phyloP scores from a whole-genome alignment of 345 rosid genomes.

The Triadica sebifera region DNA sequence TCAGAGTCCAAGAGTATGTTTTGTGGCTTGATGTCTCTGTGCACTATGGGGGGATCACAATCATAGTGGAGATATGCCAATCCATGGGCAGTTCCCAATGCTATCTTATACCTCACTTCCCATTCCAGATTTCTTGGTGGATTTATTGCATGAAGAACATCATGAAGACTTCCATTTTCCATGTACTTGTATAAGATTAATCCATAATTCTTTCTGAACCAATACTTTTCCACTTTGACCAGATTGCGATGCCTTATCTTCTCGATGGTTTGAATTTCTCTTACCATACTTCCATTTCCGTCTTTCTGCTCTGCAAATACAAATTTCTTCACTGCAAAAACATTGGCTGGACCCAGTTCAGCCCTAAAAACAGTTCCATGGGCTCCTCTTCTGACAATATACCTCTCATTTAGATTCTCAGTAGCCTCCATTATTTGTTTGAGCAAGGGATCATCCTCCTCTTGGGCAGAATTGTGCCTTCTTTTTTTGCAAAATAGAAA shows the following conservation, averaged over 20 bases:
- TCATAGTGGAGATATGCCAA: slow-evolving; percentile 79
- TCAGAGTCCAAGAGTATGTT: slow-evolving; percentile 71
- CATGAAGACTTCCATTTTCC: slow-evolving; percentile 77
- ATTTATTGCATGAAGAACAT: slow-evolving; percentile 43
- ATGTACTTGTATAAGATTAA: slow-evolving; percentile 62
- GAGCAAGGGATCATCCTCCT: slow-evolving; percentile 45
- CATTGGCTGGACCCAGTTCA: slow-evolving; percentile 37
- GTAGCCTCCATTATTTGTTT: slow-evolving; percentile 61
- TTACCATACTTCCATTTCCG: slow-evolving; percentile 49
- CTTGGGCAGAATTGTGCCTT: slow-evolving; percentile 35
- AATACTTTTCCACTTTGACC: slow-evolving; percentile 64
- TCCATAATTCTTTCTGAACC: slow-evolving; percentile 65
- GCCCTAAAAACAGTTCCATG: slow-evolving; percentile 79
- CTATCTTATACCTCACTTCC: slow-evolving; percentile 57
- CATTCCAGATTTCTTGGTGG: slow-evolving; percentile 44
- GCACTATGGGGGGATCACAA: slow-evolving; percentile 69
- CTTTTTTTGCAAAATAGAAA: slow-evolving; percentile 26
- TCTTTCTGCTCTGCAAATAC: slow-evolving; percentile 41
- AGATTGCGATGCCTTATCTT: slow-evolving; percentile 69
- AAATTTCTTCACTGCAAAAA: slow-evolving; percentile 67
- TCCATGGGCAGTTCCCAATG: slow-evolving; percentile 69
- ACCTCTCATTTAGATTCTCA: slow-evolving; percentile 56
- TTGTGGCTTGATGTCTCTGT: slow-evolving; percentile 77
- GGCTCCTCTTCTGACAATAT: slow-evolving; percentile 68
- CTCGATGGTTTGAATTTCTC: slow-evolving; percentile 63